Conservation (phyloP, 2,329 filamentous ascomycete species). For the Ophiostoma ips region DNA sequence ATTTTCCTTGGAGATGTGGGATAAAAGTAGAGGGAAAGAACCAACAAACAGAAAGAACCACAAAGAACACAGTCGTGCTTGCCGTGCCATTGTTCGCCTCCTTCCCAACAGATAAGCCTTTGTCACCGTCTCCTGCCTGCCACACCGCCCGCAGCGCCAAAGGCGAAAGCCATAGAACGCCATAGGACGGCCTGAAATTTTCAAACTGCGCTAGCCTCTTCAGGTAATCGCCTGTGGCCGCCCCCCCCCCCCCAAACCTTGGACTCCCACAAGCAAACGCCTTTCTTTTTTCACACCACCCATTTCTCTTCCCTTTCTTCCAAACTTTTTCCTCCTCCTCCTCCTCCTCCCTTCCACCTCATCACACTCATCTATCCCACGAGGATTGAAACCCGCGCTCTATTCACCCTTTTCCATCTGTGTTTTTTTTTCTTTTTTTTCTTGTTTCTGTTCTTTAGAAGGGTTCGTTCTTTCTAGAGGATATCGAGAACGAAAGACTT, state of each 20-base stretch:
- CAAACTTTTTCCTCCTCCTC: slow-evolving; percentile 14
- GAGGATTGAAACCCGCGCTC: slow-evolving; percentile 21
- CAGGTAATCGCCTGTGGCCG: slow-evolving; percentile 5
- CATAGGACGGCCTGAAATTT: background rate
- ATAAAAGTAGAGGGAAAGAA: background rate
- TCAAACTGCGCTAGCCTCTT: slow-evolving; percentile 7
- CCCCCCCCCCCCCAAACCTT: slow-evolving; percentile 11
- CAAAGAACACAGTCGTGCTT: background rate
- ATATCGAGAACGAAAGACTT: slow-evolving; percentile 22
- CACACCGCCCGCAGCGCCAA: background rate
- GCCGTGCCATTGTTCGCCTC: background rate
- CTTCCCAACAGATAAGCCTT: background rate
- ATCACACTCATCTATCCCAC: slow-evolving; percentile 11
- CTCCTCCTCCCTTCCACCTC: slow-evolving; percentile 16
- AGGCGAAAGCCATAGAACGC: background rate
- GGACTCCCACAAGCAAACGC: slow-evolving; percentile 13
- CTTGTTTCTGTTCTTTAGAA: slow-evolving; percentile 31
- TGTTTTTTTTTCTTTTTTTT: slow-evolving; percentile 19
- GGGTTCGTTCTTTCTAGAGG: slow-evolving; percentile 30
- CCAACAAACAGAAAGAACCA: background rate
- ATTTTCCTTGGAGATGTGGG: too few relatives aligned
- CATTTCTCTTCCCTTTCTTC: slow-evolving; percentile 11
- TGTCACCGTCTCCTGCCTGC: background rate
- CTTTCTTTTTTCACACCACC: slow-evolving; percentile 10
- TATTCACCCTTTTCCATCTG: background rate